Conservation (phyloP, 176 grass and related monocot species). For the Otatea glauca region DNA sequence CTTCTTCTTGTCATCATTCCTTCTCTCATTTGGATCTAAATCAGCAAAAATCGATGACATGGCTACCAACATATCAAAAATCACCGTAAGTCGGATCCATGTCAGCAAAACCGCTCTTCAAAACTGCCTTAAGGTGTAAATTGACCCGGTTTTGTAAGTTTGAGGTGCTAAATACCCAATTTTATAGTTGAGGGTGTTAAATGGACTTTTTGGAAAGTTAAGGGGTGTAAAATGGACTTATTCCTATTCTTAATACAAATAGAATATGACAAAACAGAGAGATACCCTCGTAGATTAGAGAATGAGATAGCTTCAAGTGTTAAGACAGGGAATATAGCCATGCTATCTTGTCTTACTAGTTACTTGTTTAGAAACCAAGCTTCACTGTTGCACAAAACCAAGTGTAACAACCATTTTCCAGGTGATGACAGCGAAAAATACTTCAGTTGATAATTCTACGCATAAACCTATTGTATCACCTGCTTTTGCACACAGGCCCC, state of each 20-base stretch:
- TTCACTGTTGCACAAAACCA: not conserved
- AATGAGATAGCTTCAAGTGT: constrained; percentile 3
- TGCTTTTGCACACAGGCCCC: not conserved
- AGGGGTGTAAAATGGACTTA: too few relatives aligned
- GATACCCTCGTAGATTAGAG: not conserved
- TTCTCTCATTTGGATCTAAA: too few relatives aligned
- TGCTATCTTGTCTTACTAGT: not conserved
- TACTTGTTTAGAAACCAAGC: not conserved
- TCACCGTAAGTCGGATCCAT: too few relatives aligned
- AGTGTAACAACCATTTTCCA: not conserved
- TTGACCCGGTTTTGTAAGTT: too few relatives aligned
- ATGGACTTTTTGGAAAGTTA: too few relatives aligned
- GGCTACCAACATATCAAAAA: too few relatives aligned
- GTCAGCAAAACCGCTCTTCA: too few relatives aligned
- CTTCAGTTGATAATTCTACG: not conserved
- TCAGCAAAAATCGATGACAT: too few relatives aligned
- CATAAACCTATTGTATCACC: not conserved
- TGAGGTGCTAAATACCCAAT: too few relatives aligned
- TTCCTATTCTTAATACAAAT: not conserved
- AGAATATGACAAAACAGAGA: not conserved
- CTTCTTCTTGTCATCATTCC: too few relatives aligned
- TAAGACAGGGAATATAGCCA: not conserved
- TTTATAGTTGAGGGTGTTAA: too few relatives aligned
- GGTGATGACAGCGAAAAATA: not conserved
- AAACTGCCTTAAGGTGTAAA: too few relatives aligned